These are phyloP conservation scores for Phragmites australis DNA, from an alignment of 176 grass and related monocot genomes.

Conservation along the genomic window DNA sequence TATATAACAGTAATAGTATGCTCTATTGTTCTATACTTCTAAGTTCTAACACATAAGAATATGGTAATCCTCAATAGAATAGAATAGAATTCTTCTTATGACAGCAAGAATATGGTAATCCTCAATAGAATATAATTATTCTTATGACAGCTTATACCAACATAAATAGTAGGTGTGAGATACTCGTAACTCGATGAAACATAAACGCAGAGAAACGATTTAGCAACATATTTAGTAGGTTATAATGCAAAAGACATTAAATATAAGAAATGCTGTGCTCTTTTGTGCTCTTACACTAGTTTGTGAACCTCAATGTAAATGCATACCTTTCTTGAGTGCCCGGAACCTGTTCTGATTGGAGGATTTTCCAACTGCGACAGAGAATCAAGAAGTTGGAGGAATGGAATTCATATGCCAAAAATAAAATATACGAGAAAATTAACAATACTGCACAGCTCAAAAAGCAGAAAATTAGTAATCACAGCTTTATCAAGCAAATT, in stretches of 20 bases:
- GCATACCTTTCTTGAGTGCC: conserved; percentile 86
- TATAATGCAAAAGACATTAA: conserved; percentile 15
- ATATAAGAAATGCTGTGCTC: conserved; percentile 6
- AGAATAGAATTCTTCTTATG: not conserved
- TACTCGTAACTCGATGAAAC: conserved; percentile 12
- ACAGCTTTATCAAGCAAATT: not conserved
- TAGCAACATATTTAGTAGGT: not conserved
- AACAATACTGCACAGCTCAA: not conserved
- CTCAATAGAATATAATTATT: not conserved
- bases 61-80: not conserved
- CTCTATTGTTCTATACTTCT: conserved; percentile 8
- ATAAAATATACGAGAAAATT: conserved; percentile 27
- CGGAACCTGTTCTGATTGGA: conserved; percentile 79
- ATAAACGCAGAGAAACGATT: conserved; percentile 27
- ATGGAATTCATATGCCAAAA: not conserved
- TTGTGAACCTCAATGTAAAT: conserved; percentile 26
- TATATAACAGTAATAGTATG: not conserved
- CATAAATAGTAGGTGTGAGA: not conserved
- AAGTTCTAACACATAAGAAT: not conserved
- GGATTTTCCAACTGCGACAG: conserved; percentile 69
- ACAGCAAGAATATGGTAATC: not conserved
- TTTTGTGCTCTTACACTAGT: conserved; percentile 5
- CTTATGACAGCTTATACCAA: not conserved
- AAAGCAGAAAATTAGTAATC: not conserved
- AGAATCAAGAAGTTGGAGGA: conserved; percentile 4